Conservation (phyloP, 140 eudicot species). For the Flaveria floridana region DNA sequence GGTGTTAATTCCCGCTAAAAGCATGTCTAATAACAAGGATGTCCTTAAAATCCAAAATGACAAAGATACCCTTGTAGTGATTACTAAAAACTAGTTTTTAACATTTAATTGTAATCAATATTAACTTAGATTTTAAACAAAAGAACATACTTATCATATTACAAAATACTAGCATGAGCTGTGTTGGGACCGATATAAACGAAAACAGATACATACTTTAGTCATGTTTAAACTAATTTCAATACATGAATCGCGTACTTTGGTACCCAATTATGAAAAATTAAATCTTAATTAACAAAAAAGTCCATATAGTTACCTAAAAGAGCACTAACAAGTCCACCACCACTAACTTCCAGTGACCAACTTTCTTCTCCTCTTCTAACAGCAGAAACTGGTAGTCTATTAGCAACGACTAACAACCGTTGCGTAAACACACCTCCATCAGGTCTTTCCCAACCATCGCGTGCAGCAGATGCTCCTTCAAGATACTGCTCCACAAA, state of each 20-base stretch:
- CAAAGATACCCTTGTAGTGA: not conserved
- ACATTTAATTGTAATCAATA: not conserved
- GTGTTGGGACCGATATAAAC: not conserved
- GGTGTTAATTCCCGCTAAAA: not conserved
- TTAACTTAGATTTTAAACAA: not conserved
- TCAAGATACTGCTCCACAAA: conserved; percentile 56
- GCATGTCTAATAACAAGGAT: not conserved
- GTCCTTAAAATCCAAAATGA: not conserved
- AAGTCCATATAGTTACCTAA: conserved; percentile 45
- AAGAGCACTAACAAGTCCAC: conserved; percentile 90
- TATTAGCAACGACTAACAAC: conserved; percentile 85
- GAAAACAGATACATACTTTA: not conserved
- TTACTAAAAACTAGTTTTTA: not conserved
- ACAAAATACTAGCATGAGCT: not conserved
- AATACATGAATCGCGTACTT: not conserved
- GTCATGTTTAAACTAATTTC: not conserved
- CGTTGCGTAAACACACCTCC: conserved; percentile 53
- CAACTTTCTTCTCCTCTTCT: conserved; percentile 81
- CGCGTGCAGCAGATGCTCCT: conserved; percentile 65
- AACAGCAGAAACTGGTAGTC: conserved; percentile 85
- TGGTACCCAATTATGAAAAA: not conserved
- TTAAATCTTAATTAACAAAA: not conserved
- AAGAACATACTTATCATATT: not conserved
- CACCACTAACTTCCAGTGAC: conserved; percentile 87
- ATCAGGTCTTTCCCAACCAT: conserved; percentile 63